Base-by-base conservation (phyloP, 2,329 filamentous ascomycete species). In the Xenosphaeropsis pyriputrescens region DNA sequence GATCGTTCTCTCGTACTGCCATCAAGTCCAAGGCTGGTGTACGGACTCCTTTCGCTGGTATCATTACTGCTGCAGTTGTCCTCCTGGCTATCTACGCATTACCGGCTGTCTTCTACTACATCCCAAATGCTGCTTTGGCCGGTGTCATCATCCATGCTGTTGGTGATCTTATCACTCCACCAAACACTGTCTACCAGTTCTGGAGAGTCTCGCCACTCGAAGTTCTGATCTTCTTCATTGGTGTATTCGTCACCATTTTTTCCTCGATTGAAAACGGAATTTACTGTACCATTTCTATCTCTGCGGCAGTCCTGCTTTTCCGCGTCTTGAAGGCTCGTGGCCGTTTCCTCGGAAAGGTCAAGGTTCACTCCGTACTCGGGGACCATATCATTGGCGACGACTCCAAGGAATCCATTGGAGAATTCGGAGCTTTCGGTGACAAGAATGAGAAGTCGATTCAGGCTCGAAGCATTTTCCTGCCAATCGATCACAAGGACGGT, bases 11-110 rank as follows among this genome's bases (percentile, higher is more conserved):
- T 29, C 78, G 91, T 43, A 96, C 91, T 18, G 89, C 91, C 38
- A 95, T 96, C 62, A 93, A 95, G 59, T 91, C 89, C 4, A 96
- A 96, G 60, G 88, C 91, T 36, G 91, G 91, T 51, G 89, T 95
- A 4, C 77, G 85, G 17, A 95, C 88, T 1, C 89, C 89, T 1
- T 76, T 94, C 39, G 86, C 85, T 13, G 89, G 91, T 60, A 71
- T 93, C 32, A 83, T 96, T 45, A 95, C 88, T 6, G 88, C 83
- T 0, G 38, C 82, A 12, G 71, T 96, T 12, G 89, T 96, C 4
- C 69, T 96, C 0, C 64, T 96, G 7, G 88, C 91, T 29, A 85
- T 94, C 44, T 96, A 95, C 52, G 83, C 84, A 9, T 64, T 96
- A 35, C 79, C 89, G 0, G 75, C 79, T 0, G 78, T 95, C 18